These are phyloP conservation scores for Colletotrichum eleusines DNA, from an alignment of 2,329 filamentous ascomycete genomes.

Conservation along the genomic window DNA sequence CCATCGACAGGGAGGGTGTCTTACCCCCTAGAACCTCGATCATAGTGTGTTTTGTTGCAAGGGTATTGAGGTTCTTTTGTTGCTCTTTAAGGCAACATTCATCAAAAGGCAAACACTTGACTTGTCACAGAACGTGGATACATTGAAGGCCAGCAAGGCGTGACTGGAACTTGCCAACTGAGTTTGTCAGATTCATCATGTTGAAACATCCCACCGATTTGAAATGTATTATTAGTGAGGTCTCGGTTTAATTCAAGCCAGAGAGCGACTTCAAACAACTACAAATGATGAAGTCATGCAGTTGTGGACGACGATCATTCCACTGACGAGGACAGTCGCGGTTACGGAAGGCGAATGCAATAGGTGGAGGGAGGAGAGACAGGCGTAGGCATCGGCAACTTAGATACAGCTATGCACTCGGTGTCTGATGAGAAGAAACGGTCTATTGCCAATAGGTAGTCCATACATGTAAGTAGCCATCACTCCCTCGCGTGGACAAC, in stretches of 20 bases:
- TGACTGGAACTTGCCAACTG: not conserved
- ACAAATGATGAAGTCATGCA: too few species aligned
- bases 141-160: not conserved
- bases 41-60: not conserved
- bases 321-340: too few species aligned
- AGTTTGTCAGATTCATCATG: not conserved
- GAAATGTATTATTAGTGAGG: not conserved
- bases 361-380: too few species aligned
- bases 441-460: too few species aligned
- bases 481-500: too few species aligned
- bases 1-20: not conserved
- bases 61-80: not conserved
- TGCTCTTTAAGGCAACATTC: not conserved
- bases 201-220: not conserved
- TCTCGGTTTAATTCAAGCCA: not conserved
- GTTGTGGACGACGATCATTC: too few species aligned
- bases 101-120: not conserved
- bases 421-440: too few species aligned
- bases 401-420: too few species aligned
- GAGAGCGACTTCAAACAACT: too few species aligned
- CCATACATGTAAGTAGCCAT: too few species aligned
- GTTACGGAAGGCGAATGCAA: too few species aligned
- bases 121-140: not conserved
- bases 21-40: not conserved
- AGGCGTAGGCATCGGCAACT: too few species aligned